Percentiles rank a stretch among this genome's conserved stretches.
Evolutionary conservation across 192 early-diverging fungal genomes (phyloP).

Genomic region (Chytriomyces hyalinus): DNA sequence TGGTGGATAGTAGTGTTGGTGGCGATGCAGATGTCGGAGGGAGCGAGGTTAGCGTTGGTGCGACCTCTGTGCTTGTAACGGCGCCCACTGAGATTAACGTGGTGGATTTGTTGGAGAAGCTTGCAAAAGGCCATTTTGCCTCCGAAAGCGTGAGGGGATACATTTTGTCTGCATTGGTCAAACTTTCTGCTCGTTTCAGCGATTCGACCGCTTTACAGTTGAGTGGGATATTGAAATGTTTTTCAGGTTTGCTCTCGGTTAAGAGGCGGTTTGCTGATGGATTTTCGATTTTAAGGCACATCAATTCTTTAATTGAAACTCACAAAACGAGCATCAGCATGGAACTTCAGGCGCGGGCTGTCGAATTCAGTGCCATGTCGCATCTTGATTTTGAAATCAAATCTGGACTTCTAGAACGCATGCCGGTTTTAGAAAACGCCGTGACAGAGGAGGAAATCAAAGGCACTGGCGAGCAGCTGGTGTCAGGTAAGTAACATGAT

Average conservation of each 20-base stretch:
- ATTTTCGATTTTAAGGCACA: slow-evolving; percentile 37
- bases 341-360: slow-evolving; percentile 93
- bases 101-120: slow-evolving; percentile 61
- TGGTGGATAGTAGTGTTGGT: slow-evolving; percentile 41
- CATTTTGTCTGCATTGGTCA: slow-evolving; percentile 84
- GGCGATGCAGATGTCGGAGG: slow-evolving; percentile 15
- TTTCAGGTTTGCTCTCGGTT: not conserved
- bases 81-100: slow-evolving; percentile 22
- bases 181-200: slow-evolving; percentile 82
- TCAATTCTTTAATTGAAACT: slow-evolving; percentile 64
- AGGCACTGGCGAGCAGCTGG: slow-evolving; percentile 40
- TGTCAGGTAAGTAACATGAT: not conserved
- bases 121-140: slow-evolving; percentile 79
- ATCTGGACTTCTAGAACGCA: slow-evolving; percentile 72
- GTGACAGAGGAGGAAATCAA: slow-evolving; percentile 56
- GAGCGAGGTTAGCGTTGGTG: not conserved
- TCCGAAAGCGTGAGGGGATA: slow-evolving; percentile 79
- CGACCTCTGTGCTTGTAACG: not conserved
- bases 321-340: slow-evolving; percentile 77
- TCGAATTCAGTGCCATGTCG: slow-evolving; percentile 84
- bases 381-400: slow-evolving; percentile 59
- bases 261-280: not conserved
- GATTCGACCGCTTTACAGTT: slow-evolving; percentile 48
- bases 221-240: slow-evolving; percentile 1
- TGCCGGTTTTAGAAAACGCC: slow-evolving; percentile 78